Evolutionary conservation across 148 eudicot species (phyloP).

Genomic region (Pharnaceum exiguum): DNA sequence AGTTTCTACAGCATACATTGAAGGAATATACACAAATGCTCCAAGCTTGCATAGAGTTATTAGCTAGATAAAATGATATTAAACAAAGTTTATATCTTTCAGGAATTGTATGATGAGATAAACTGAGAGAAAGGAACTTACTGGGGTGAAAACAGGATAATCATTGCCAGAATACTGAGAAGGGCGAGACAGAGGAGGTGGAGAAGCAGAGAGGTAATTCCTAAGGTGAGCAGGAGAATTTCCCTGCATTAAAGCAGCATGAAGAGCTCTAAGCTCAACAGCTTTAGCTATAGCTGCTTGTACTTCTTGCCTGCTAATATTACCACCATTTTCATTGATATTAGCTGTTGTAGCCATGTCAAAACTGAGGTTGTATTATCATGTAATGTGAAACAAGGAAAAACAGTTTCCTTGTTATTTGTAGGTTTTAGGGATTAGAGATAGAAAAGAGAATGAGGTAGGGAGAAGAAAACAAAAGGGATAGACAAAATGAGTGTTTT

Average conservation of each 20-base stretch:
- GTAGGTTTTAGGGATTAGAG: conserved; percentile 13
- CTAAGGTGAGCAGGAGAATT: conserved; percentile 43
- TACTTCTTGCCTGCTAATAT: conserved; percentile 42
- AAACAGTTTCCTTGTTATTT: conserved; percentile 5
- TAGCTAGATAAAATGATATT: no score
- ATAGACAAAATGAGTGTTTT: conserved; percentile 14
- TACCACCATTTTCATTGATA: conserved; percentile 7
- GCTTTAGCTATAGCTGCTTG: conserved; percentile 79
- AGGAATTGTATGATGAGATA: not conserved
- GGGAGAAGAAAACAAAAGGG: conserved; percentile 14
- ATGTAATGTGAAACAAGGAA: not conserved
- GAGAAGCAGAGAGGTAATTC: conserved; percentile 36
- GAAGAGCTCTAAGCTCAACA: conserved; percentile 81
- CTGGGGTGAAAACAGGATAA: conserved; percentile 96
- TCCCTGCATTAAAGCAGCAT: conserved; percentile 64
- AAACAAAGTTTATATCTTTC: not conserved
- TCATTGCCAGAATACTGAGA: conserved; percentile 65
- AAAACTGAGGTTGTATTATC: not conserved
- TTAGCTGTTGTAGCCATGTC: conserved; percentile 37
- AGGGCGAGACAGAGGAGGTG: conserved; percentile 33
- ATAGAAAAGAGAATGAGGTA: not conserved
- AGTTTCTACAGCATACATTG: no score
- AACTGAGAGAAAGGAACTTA: conserved; percentile 27
- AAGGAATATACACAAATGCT: no score
- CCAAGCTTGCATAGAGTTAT: no score